Evolutionary conservation across 192 early-diverging fungal species (phyloP).

Genomic region (Ambispora gerdemannii): DNA sequence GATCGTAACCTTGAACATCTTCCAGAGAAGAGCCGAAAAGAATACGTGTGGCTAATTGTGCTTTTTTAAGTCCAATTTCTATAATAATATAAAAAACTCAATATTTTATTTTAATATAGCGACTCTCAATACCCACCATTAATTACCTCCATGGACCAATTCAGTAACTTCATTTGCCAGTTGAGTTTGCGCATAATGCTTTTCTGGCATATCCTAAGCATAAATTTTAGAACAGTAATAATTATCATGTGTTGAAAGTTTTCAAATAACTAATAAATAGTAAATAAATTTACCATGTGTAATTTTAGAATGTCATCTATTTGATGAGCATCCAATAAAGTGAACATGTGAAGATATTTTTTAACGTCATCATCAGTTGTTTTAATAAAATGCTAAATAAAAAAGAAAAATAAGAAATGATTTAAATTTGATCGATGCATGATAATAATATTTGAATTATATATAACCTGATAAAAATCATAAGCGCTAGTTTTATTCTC

Average conservation of each 20-base stretch:
- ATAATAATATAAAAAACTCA: constrained; percentile 35
- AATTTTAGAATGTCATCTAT: constrained; percentile 61
- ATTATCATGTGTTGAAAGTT: neutral
- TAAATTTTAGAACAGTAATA: neutral
- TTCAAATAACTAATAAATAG: neutral
- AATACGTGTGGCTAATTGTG: constrained; percentile 68
- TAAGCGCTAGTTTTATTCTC: constrained; percentile 70
- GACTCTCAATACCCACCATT: too few species aligned
- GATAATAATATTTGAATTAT: neutral
- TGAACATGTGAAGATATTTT: constrained; percentile 75
- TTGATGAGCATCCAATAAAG: constrained; percentile 61
- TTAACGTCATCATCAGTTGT: constrained; percentile 78
- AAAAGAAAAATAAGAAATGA: constrained; percentile 9
- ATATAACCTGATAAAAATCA: constrained; percentile 88
- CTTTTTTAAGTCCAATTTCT: constrained; percentile 51
- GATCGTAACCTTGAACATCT: constrained; percentile 46
- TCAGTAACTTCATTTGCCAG: constrained; percentile 86
- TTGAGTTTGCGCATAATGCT: constrained; percentile 66
- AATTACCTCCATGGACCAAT: constrained; percentile 78
- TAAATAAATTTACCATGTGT: constrained; percentile 55
- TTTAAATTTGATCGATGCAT: neutral
- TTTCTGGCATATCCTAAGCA: constrained; percentile 54
- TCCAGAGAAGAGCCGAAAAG: constrained; percentile 62
- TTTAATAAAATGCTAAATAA: constrained; percentile 75
- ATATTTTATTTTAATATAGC: too few species aligned